Evolutionary conservation across 257 asterid species (phyloP), one percentile per base, ranked within the genome.

Genomic region (Petrea volubilis): DNA sequence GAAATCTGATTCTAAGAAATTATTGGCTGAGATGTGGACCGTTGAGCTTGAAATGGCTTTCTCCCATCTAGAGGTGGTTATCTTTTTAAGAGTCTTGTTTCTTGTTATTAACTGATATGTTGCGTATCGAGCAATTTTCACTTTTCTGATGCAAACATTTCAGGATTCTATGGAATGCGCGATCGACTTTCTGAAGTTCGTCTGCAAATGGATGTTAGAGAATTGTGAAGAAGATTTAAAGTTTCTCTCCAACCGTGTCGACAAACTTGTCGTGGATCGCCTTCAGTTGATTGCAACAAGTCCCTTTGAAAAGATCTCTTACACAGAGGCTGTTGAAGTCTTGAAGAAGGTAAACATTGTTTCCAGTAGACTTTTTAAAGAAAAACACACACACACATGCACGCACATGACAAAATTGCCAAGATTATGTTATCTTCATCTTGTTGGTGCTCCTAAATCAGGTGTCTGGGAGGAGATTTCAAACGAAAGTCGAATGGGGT

Each of bases 101-200:
- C 20, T 18, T n/a, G 20, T 38, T 47, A n/a, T 47, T 5, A 5
- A 15, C 0, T 0, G 8, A 15, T 21, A 6, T 49, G 8, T 18
- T 20, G 15, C 4, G 27, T 4, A 8, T 55, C 18, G 47, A 17
- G 3, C 7, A 61, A n/a, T 33, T 17, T 47, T 24, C 4, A 1
- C 8, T 24, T 47, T 23, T 29, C n/a, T 60, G 80, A 15, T 56
- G 28, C 29, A 60, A 43, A 38, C 6, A 5, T 81, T 84, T 70
- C 77, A 89, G 98, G 97, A 88, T 64, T 86, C 95, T 14, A 89
- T 88, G 91, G 87, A 81, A 43, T 91, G 97, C 63, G 97, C 97
- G 21, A 64, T 50, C 6, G 93, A 91, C 78, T 82, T 87, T 38
- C 59, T 91, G 92, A 94, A 83, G 83, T 94, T 78, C 71, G 62